Percentiles rank a stretch among this genome's conserved stretches.
Conservation (phyloP, 148 eudicot genomes). For the Nepenthes mirabilis region DNA sequence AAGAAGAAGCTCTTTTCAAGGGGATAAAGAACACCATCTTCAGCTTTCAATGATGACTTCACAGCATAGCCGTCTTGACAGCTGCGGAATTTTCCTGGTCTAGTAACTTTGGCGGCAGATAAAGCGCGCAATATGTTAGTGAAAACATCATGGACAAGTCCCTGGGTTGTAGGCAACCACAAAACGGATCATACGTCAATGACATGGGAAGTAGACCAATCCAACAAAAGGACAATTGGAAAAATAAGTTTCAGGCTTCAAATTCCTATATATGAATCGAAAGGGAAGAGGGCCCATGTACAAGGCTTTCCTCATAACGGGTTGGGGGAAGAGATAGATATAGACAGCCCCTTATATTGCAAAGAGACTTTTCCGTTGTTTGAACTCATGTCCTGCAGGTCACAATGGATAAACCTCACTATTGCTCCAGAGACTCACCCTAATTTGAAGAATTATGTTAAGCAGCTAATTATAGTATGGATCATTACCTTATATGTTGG, state of each 20-base stretch:
- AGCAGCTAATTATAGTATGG: background rate
- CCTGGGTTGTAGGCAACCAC: slow-evolving; percentile 27
- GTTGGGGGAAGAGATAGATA: no score
- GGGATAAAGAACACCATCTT: slow-evolving; percentile 92
- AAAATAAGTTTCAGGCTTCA: no score
- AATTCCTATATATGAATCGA: no score
- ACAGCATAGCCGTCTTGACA: slow-evolving; percentile 93
- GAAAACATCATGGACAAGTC: slow-evolving; percentile 89
- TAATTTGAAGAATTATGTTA: background rate
- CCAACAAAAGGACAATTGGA: no score
- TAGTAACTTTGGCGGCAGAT: slow-evolving; percentile 88
- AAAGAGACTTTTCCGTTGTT: no score
- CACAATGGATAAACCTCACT: no score
- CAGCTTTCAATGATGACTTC: slow-evolving; percentile 96
- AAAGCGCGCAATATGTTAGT: slow-evolving; percentile 76
- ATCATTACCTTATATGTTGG: slow-evolving; percentile 58
- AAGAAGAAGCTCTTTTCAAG: slow-evolving; percentile 98
- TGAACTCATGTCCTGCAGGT: no score
- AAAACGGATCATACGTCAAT: background rate
- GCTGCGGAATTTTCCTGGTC: slow-evolving; percentile 96
- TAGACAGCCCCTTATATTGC: no score
- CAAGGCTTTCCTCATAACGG: no score
- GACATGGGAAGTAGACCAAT: background rate
- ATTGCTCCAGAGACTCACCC: no score
- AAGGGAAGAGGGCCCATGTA: no score